A percentile compares a stretch with the other conserved stretches of the same genome.
phyloP scores from a whole-genome alignment of 169 alveolate genomes.

The Plasmodium sp. region DNA sequence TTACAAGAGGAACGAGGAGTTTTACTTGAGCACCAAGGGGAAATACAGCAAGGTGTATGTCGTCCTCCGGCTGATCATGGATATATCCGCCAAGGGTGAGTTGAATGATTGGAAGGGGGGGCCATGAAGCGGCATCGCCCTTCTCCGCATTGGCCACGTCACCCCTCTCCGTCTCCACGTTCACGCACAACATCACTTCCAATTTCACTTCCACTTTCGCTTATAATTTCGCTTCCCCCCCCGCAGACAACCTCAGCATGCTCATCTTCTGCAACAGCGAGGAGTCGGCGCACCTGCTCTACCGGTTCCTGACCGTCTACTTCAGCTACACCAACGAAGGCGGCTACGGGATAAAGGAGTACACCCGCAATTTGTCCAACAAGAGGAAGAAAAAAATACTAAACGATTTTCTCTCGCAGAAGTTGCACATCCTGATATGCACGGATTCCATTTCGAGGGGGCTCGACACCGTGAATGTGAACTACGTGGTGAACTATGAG shows the following conservation, averaged over 20 bases:
- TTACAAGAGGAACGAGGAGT: slow-evolving; percentile 42
- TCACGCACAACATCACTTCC: too few species aligned
- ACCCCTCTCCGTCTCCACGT: background rate
- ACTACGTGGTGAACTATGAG: slow-evolving; percentile 92
- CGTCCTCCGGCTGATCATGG: background rate
- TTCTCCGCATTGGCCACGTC: background rate
- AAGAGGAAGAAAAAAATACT: slow-evolving; percentile 5
- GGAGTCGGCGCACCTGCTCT: slow-evolving; percentile 11
- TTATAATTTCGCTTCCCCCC: background rate
- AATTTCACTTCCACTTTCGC: background rate
- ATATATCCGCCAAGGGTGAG: slow-evolving; percentile 18
- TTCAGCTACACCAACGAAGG: slow-evolving; percentile 25
- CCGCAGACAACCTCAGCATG: slow-evolving; percentile 33
- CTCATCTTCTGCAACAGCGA: slow-evolving; percentile 29
- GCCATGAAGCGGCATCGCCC: background rate
- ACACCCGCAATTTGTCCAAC: slow-evolving; percentile 12
- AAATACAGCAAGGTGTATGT: slow-evolving; percentile 14
- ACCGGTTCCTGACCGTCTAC: slow-evolving; percentile 41
- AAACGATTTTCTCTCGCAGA: slow-evolving; percentile 9
- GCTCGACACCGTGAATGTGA: slow-evolving; percentile 91
- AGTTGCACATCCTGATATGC: slow-evolving; percentile 88
- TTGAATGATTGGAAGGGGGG: background rate
- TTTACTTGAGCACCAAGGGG: slow-evolving; percentile 5
- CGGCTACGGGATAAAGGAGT: slow-evolving; percentile 15
- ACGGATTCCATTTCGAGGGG: slow-evolving; percentile 96